Conservation (phyloP, 2,329 filamentous ascomycete genomes). For the Davidsoniella neocaledoniae region DNA sequence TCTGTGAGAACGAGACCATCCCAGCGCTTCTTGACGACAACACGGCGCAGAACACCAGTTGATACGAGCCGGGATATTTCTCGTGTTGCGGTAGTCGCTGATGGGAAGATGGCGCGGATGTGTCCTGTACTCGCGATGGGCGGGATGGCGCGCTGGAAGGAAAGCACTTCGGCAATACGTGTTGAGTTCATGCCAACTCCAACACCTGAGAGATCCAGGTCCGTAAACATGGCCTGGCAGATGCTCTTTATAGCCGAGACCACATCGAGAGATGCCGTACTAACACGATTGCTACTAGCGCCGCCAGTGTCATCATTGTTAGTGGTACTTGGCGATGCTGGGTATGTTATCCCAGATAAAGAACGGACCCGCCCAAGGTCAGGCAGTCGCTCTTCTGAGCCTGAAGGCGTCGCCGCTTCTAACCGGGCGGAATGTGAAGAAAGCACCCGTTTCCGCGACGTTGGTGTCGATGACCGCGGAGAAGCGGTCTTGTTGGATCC, state of each 20-base stretch:
- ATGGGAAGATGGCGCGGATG: slow-evolving; percentile 43
- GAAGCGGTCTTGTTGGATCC: slow-evolving; percentile 19
- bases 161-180: slow-evolving; percentile 45
- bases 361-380: background rate
- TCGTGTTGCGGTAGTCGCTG: slow-evolving; percentile 48
- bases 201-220: slow-evolving; percentile 28
- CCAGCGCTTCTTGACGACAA: slow-evolving; percentile 43
- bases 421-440: background rate
- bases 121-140: slow-evolving; percentile 50
- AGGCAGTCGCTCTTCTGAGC: background rate
- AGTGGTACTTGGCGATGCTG: background rate
- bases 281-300: too few relatives aligned
- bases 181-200: slow-evolving; percentile 45
- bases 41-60: slow-evolving; percentile 39
- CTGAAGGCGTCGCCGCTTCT: background rate
- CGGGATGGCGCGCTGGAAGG: slow-evolving; percentile 41
- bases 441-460: background rate
- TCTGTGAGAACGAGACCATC: slow-evolving; percentile 45
- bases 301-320: too few relatives aligned
- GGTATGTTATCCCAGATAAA: background rate
- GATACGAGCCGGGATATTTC: slow-evolving; percentile 45
- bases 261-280: background rate
- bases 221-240: slow-evolving; percentile 43
- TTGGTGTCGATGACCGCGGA: background rate
- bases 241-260: slow-evolving; percentile 48